These are phyloP conservation scores for Aspergillus fructus DNA, from an alignment of 2,329 filamentous ascomycete species.

Conservation along the genomic window DNA sequence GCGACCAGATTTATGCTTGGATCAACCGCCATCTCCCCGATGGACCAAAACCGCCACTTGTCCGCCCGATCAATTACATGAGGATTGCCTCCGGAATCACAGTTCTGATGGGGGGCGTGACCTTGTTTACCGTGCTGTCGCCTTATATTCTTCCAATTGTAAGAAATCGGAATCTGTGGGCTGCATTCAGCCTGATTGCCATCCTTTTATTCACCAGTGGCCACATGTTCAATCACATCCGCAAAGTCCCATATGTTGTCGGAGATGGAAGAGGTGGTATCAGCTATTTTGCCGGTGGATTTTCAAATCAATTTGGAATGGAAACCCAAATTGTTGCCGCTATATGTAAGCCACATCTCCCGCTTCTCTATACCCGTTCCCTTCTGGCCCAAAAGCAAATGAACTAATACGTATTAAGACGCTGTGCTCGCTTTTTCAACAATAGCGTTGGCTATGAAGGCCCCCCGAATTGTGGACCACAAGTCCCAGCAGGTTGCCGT, in stretches of 20 bases:
- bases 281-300: constrained; percentile 85
- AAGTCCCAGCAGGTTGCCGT: constrained; percentile 79
- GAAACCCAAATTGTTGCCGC: constrained; percentile 95
- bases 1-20: constrained; percentile 78
- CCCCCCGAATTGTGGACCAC: constrained; percentile 78
- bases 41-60: constrained; percentile 72
- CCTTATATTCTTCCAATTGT: constrained; percentile 79
- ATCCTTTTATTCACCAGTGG: constrained; percentile 93
- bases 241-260: constrained; percentile 88
- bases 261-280: constrained; percentile 83
- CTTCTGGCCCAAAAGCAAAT: background rate
- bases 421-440: constrained; percentile 83
- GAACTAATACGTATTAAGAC: constrained; percentile 49
- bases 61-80: constrained; percentile 84
- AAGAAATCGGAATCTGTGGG: constrained; percentile 92
- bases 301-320: constrained; percentile 89
- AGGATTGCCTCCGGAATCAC: constrained; percentile 69
- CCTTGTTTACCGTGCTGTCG: constrained; percentile 67
- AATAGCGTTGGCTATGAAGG: constrained; percentile 88
- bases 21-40: constrained; percentile 75
- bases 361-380: background rate
- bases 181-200: constrained; percentile 79
- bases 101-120: constrained; percentile 67
- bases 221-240: constrained; percentile 99
- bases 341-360: constrained; percentile 68